Evolutionary conservation across 2,329 filamentous ascomycete genomes (phyloP), one percentile per base, ranked within the genome.

Genomic region (Lachnellula cervina): DNA sequence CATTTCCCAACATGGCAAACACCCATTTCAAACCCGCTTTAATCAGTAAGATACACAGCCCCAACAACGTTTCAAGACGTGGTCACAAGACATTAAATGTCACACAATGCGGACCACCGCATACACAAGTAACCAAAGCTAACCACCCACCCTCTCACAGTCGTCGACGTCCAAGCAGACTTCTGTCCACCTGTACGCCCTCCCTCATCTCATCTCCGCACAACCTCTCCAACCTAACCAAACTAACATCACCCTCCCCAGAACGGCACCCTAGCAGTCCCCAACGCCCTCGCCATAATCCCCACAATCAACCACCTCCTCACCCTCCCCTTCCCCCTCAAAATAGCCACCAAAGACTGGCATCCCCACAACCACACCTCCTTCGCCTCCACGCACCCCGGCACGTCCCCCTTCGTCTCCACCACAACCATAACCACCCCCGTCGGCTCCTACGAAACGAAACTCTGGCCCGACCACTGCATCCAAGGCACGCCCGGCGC

Each of bases 161-260:
- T 96, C 11, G 87, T 96, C 52, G 92, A 97, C 72, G 80, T 96
- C 68, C 94, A 97, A 73, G 88, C 97, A 72, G 93, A 97, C 75
- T 97, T 97, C 72, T 96, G 90, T 71, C 89, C 89, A 57, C 91
- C 92, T 13, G 90, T 94, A 74, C 75, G 86, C 75, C 40, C 37
- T 52, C 23, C 40, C 34, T n/a, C n/a, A n/a, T n/a, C n/a, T 7
- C 6, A n/a, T 32, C 40, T 32, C 35, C 25, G 14, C 21, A 14
- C n/a, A 17, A 32, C 52, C 28, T 23, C 49, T 54, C 43, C 9
- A 34, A 11, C 42, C 28, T 7, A 34, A 7, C 42, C 28, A 49
- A 44, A 52, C 40, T 51, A 25, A 5, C 17, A 49, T 49, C 51
- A 42, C 58, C 47, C 46, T 8, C 21, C 32, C 38, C 64, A 96